A percentile compares a stretch with the other conserved stretches of the same genome.
phyloP scores from a whole-genome alignment of 805 yeast species.

The Candida lessepsii region DNA sequence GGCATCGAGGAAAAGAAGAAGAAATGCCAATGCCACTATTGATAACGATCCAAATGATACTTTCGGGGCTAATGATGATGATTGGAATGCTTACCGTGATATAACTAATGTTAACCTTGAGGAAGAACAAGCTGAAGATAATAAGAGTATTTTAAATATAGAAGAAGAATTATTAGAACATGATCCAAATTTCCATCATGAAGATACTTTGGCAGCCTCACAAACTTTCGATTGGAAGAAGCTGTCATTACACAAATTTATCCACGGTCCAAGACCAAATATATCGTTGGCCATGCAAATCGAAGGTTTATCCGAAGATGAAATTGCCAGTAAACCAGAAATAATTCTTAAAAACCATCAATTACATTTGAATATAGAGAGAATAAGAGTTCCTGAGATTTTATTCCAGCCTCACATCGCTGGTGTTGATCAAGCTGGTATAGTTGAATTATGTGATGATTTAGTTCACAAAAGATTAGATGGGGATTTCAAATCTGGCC shows the following conservation, averaged over 20 bases:
- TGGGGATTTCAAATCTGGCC: constrained; percentile 55
- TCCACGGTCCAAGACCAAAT: constrained; percentile 87
- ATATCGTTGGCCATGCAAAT: constrained; percentile 53
- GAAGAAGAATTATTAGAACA: constrained; percentile 75
- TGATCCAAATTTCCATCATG: constrained; percentile 84
- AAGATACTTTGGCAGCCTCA: constrained; percentile 74
- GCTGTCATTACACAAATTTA: constrained; percentile 74
- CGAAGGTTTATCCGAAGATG: constrained; percentile 42
- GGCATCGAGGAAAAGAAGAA: constrained; percentile 44
- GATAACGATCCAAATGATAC: constrained; percentile 93
- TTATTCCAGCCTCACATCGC: constrained; percentile 90
- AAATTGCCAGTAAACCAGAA: constrained; percentile 51
- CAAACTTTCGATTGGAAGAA: constrained; percentile 79
- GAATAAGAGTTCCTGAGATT: constrained; percentile 90
- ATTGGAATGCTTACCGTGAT: constrained; percentile 89
- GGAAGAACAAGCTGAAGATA: constrained; percentile 76
- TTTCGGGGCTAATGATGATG: constrained; percentile 93
- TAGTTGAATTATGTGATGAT: constrained; percentile 73
- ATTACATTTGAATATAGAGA: constrained; percentile 83
- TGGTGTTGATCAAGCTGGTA: constrained; percentile 94
- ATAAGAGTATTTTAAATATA: constrained; percentile 53
- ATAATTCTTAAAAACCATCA: constrained; percentile 86
- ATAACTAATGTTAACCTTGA: constrained; percentile 74
- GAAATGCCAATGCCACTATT: constrained; percentile 57
- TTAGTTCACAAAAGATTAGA: constrained; percentile 60